Base-by-base conservation (phyloP, 2,329 filamentous ascomycete species). In the Fusarium albosuccineum region DNA sequence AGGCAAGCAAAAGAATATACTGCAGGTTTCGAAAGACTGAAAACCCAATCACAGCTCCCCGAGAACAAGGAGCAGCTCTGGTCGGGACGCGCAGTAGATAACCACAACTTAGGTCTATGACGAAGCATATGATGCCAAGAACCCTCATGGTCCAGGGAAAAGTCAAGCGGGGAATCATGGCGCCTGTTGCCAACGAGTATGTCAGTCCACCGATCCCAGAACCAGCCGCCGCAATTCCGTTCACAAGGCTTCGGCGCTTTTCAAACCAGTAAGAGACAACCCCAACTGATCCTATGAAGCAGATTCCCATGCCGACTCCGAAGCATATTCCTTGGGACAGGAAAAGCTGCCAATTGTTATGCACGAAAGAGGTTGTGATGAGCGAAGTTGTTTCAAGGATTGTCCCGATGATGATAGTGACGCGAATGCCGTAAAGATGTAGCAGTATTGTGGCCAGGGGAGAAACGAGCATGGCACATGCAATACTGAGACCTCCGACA, bases 201-300 rank as follows among this genome's bases (percentile, higher is more conserved):
- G 64, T 55, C 6, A 73, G 60, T 9, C 74, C 74, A 6, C 73
- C 74, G n/a, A 75, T 57, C 0, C 87, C 87, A 44, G 81, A 82
- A 0, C 87, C 87, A 1, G 83, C 82, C 1, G 85, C 81, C 0
- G 82, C 76, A 22, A 89, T 81, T 0, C 86, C 87, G 61, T 87
- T 89, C 3, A 87, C 87, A 5, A 90, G 80, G 36, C 82, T 85
- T 1, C 87, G 80, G 9, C 80, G 79, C 3, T 81, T 85, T 2
- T 80, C 80, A 67, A 91, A 90, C 87, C 88, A 90, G 67, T 89
- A 86, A 2, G 88, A 84, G 0, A 87, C 77, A 3, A 90, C 82
- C 3, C 83, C 83, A 1, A 88, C 85, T 13, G 79, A 81, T 2
- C 82, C 83, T 1, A 89, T 84, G 70, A 87, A 90, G 2, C 86